Base-by-base conservation (phyloP, 2,329 filamentous ascomycete genomes). In the Botrytis squamosa region DNA sequence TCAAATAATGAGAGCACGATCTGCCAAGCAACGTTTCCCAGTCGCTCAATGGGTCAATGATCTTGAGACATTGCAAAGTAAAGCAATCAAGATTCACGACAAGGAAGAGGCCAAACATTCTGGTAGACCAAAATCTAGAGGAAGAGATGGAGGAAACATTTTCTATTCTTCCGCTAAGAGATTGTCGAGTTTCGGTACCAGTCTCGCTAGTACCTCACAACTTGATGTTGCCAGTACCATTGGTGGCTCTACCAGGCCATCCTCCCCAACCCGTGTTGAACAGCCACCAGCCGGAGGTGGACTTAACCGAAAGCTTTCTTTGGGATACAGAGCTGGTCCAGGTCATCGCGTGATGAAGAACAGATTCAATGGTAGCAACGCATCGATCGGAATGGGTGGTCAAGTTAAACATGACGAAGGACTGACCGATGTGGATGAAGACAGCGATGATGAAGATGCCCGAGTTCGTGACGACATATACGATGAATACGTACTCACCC, bases 31-130 rank as follows among this genome's bases (percentile, higher is more conserved):
- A 78, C 85, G 90, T 44, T 92, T 92, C 82, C 90, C 90, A 25
- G 89, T 92, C 22, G 88, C 87, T 5, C 88, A 91, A 78, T 92
- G 90, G 90, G 85, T 90, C 70, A 87, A 90, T 77, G 88, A 90
- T 75, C 82, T 91, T 16, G 89, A 90, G 75, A 88, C 87, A 59
- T 84, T 92, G 29, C 89, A 92, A 78, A 83, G 83, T 22, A 88
- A 86, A 16, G 85, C 89, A 0, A 91, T 91, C 79, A 86, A 86
- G 69, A 64, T 70, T 42, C 71, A 73, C 57, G 33, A 73, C 57
- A 70, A 70, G 46, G 71, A 73, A 57, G 40, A 36, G n/a, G 72
- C 46, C 33, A 74, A 70, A 36, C 52, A 57, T 20, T n/a, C n/a
- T 63, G 71, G 71, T 36, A 73, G 71, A 63, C 71, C 71, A 18